These are phyloP conservation scores for Alternaria triticina DNA, from an alignment of 2,329 filamentous ascomycete genomes.

Conservation along the genomic window DNA sequence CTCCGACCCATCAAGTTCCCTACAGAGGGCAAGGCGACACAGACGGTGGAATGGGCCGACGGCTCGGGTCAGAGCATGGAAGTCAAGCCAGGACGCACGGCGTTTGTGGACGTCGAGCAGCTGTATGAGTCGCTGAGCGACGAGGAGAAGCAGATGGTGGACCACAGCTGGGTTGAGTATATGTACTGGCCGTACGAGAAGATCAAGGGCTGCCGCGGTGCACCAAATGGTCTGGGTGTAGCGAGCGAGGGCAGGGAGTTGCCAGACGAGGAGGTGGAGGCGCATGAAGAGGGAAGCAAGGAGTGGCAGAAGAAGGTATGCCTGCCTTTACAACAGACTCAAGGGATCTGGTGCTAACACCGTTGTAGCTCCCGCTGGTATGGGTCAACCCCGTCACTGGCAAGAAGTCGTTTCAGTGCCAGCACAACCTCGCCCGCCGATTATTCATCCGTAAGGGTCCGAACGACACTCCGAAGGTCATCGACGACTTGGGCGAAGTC, in stretches of 20 bases:
- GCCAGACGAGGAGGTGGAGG: background rate
- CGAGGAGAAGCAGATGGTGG: conserved; percentile 1
- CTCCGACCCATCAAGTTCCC: conserved; percentile 4
- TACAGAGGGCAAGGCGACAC: background rate
- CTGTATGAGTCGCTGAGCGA: conserved; percentile 5
- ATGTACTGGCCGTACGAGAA: background rate
- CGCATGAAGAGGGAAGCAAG: background rate
- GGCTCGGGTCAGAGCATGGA: background rate
- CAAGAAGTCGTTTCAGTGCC: background rate
- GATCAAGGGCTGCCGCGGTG: conserved; percentile 4
- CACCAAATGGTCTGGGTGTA: conserved; percentile 1
- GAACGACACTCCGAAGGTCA: background rate
- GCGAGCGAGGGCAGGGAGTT: conserved; percentile 2
- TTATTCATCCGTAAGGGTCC: background rate
- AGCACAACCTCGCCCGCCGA: background rate
- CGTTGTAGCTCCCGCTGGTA: background rate
- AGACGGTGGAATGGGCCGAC: conserved; percentile 4
- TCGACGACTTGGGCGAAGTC: background rate
- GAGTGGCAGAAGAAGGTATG: conserved; percentile 5
- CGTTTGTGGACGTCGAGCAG: conserved; percentile 1
- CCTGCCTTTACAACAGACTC: background rate
- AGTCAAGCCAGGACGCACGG: background rate
- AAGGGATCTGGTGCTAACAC: background rate
- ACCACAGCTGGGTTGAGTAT: conserved; percentile 5
- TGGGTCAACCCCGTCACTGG: conserved; percentile 4